phyloP scores from a whole-genome alignment of 129 eudicot species.

The Apium graveolens region DNA sequence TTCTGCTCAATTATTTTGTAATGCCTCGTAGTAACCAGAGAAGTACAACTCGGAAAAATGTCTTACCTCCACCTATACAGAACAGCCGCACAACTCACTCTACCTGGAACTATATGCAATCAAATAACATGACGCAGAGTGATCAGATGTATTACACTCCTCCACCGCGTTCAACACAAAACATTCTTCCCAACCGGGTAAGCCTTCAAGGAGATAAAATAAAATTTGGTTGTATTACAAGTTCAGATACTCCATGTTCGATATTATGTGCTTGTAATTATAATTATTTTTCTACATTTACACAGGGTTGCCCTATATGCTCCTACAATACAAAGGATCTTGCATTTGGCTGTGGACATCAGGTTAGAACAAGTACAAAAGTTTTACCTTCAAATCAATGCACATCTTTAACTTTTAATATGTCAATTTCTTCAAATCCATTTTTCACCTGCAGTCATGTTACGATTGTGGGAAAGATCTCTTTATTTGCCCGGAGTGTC shows the following conservation, averaged over 20 bases:
- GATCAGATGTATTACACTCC: background rate
- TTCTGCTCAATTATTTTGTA: background rate
- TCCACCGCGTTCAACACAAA: background rate
- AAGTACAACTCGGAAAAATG: background rate
- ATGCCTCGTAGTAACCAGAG: background rate
- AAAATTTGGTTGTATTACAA: background rate
- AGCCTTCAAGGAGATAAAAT: background rate
- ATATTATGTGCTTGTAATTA: background rate
- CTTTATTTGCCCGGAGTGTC: constrained; percentile 46
- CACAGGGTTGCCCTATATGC: constrained; percentile 39
- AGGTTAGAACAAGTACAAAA: constrained; percentile 26
- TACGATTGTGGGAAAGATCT: constrained; percentile 53
- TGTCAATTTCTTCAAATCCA: background rate
- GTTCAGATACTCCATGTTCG: constrained; percentile 16
- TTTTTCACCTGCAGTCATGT: constrained; percentile 35
- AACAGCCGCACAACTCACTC: background rate
- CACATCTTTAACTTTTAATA: background rate
- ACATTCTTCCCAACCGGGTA: background rate
- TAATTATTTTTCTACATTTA: background rate
- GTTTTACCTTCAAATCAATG: background rate
- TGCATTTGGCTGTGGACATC: constrained; percentile 75
- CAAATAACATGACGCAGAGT: background rate
- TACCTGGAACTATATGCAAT: background rate
- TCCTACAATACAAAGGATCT: constrained; percentile 34
- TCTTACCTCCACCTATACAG: background rate